Evolutionary conservation across 257 asterid species (phyloP), one percentile per base, ranked within the genome.

Genomic region (Rubia yunnanensis): DNA sequence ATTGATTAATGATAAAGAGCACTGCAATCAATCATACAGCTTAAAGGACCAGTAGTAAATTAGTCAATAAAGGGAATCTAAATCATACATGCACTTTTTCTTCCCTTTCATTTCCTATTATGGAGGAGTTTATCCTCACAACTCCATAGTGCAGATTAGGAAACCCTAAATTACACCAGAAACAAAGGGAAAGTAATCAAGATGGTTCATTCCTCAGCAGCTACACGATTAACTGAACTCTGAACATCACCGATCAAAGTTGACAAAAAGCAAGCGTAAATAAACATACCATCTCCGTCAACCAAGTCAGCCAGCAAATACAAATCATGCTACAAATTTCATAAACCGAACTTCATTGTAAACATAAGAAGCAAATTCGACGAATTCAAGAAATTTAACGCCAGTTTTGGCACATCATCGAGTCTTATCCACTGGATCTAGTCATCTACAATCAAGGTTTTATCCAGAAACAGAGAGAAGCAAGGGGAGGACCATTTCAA

Each of bases 231-330:
- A 65, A 50, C 72, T 39, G 55, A 15, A 32, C 49, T 20, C 20
- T 52, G 20, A 65, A 63, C 64, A 44, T 44, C 52, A 44, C 20
- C 52, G 28, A 55, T 77, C 79, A 76, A 80, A 63, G 72, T 82
- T 65, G 72, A 15, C 34, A 57, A 60, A 23, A 73, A 65, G 70
- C 72, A 78, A 72, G 9, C 71, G 41, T 73, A 57, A 70, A 74
- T 68, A 34, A 53, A 4, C 34, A 10, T 22, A 11, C 17, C 3
- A 5, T 39, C 4, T 13, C 14, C 15, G 0, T 10, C 46, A 38
- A 31, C 52, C 8, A n/a, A 9, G 53, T 61, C 52, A 22, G 32
- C n/a, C 32, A 61, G 23, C 46, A 23, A 36, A 62, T n/a, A 64
- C 41, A 46, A 35, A 64, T 46, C 14, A 64, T 27, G 56, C 20